Percentiles rank a stretch among this genome's conserved stretches.
phyloP scores from a whole-genome alignment of 345 rosid species.

The Melastoma malabathricum region DNA sequence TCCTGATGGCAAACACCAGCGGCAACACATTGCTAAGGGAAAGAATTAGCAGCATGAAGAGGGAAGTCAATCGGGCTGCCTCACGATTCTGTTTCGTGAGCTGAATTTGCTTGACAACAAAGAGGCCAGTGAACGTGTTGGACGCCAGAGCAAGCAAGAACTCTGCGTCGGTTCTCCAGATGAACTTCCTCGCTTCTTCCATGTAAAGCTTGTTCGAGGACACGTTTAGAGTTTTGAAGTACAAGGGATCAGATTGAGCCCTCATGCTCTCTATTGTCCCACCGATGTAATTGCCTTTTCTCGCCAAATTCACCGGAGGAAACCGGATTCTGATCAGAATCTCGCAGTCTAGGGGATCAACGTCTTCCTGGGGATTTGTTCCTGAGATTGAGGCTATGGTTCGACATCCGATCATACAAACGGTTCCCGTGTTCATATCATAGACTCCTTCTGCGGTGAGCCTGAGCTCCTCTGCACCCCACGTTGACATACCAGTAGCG shows the following conservation, averaged over 20 bases:
- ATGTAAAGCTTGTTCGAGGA: conserved; percentile 12
- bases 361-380: not conserved
- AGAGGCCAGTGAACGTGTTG: conserved; percentile 28
- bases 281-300: conserved; percentile 8
- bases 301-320: conserved; percentile 22
- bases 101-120: conserved; percentile 24
- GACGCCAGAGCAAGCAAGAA: conserved; percentile 26
- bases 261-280: conserved; percentile 35
- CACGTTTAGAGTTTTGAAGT: conserved; percentile 15
- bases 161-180: conserved; percentile 45
- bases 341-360: conserved; percentile 26
- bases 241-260: conserved; percentile 16
- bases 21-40: conserved; percentile 30
- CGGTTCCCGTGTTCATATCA: conserved; percentile 21
- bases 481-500: not conserved
- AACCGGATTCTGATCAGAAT: conserved; percentile 21
- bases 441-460: conserved; percentile 42
- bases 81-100: conserved; percentile 23
- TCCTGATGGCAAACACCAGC: conserved; percentile 27
- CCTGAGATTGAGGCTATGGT: conserved; percentile 2
- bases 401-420: conserved; percentile 48
- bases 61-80: conserved; percentile 26
- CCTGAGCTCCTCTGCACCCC: conserved; percentile 2
- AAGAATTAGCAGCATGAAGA: conserved; percentile 37
- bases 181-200: conserved; percentile 7